These are phyloP conservation scores for Penicillium arizonense DNA, from an alignment of 495 filamentous ascomycete genomes.

Conservation along the genomic window DNA sequence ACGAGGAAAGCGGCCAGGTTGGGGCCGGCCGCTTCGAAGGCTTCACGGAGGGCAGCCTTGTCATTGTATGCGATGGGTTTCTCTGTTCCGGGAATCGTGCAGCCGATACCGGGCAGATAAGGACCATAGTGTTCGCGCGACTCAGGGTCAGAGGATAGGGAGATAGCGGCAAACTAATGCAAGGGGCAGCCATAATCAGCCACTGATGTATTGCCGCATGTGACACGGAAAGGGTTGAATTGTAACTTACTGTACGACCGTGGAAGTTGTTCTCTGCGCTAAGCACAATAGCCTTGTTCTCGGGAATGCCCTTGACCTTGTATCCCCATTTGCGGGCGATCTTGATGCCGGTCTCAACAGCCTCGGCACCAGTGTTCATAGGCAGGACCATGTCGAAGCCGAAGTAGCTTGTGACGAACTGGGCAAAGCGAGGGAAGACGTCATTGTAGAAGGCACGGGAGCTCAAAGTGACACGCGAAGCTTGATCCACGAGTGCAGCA, in stretches of 20 bases:
- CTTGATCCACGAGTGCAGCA: conserved; percentile 85
- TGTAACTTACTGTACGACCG: conserved; percentile 75
- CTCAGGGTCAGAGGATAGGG: conserved; percentile 91
- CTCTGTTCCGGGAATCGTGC: conserved; percentile 72
- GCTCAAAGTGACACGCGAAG: conserved; percentile 84
- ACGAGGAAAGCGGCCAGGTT: conserved; percentile 93
- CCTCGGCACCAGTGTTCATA: conserved; percentile 99
- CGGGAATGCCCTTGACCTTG: conserved; percentile 87
- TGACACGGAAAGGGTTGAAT: neutral
- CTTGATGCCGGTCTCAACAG: conserved; percentile 98
- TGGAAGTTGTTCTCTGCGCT: conserved; percentile 93
- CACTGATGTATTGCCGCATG: conserved; percentile 4
- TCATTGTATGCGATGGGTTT: conserved; percentile 82
- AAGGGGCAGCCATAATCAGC: conserved; percentile 15
- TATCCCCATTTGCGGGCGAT: conserved; percentile 99
- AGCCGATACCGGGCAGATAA: conserved; percentile 85
- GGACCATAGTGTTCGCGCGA: conserved; percentile 96
- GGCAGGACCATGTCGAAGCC: conserved; percentile 98
- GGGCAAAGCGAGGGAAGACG: conserved; percentile 94
- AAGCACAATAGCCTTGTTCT: conserved; percentile 81
- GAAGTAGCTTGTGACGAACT: conserved; percentile 84
- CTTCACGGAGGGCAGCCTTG: conserved; percentile 74
- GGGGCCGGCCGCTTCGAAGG: conserved; percentile 73
- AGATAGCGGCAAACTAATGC: conserved; percentile 87
- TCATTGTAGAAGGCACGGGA: conserved; percentile 98